Evolutionary conservation across 2,329 filamentous ascomycete species (phyloP).

Genomic region (Nothophoma quercina): DNA sequence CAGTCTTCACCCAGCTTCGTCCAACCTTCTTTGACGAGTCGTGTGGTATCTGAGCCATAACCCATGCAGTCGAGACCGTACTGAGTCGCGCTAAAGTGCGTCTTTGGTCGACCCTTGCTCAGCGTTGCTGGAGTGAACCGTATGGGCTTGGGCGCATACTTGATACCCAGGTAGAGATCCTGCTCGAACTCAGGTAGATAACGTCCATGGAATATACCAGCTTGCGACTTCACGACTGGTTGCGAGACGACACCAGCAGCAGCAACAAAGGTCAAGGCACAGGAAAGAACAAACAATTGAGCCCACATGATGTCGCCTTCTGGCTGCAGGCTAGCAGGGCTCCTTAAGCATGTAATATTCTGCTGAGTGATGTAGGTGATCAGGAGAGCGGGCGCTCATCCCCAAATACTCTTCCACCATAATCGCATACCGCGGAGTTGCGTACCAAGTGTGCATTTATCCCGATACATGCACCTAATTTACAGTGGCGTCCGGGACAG

Average conservation of each 20-base stretch:
- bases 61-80: slow-evolving; percentile 40
- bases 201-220: slow-evolving; percentile 39
- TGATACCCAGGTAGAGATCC: slow-evolving; percentile 41
- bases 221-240: slow-evolving; percentile 31
- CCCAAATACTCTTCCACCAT: not conserved
- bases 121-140: slow-evolving; percentile 36
- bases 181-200: slow-evolving; percentile 39
- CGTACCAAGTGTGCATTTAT: not conserved
- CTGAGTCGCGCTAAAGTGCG: slow-evolving; percentile 27
- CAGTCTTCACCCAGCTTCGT: slow-evolving; percentile 54
- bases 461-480: not conserved
- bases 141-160: slow-evolving; percentile 38
- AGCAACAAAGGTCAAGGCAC: not conserved
- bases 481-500: not conserved
- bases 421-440: not conserved
- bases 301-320: not conserved
- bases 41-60: slow-evolving; percentile 37
- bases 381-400: not conserved
- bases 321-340: no score
- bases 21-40: slow-evolving; percentile 31
- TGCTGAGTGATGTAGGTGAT: not conserved
- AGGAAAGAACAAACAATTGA: not conserved
- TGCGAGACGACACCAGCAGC: not conserved
- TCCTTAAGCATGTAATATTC: no score
- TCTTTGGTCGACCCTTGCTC: slow-evolving; percentile 19